Evolutionary conservation across 2,329 filamentous ascomycete genomes (phyloP).

Genomic region (Pleomassaria siparia): DNA sequence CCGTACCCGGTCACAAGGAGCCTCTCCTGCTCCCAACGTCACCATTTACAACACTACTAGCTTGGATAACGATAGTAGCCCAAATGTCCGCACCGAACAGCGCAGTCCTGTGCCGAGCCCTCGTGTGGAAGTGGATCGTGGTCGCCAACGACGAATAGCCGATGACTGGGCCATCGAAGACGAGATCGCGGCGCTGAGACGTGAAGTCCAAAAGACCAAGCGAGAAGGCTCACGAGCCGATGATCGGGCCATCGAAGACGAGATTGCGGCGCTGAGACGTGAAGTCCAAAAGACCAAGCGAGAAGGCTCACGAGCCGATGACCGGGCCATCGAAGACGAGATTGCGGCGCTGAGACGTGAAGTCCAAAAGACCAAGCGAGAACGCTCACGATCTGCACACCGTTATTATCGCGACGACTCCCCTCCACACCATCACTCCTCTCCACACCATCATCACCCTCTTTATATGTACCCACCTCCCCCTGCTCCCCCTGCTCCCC

Average conservation of each 20-base stretch:
- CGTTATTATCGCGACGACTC: slow-evolving; percentile 6
- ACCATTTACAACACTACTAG: slow-evolving; percentile 51
- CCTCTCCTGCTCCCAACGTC: slow-evolving; percentile 47
- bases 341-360: slow-evolving; percentile 33
- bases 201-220: slow-evolving; percentile 20
- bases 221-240: slow-evolving; percentile 27
- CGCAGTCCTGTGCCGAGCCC: slow-evolving; percentile 26
- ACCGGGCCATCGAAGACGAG: slow-evolving; percentile 40
- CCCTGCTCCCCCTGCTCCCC: slow-evolving; percentile 4
- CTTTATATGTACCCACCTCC: slow-evolving; percentile 7
- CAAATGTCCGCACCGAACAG: slow-evolving; percentile 37
- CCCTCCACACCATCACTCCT: slow-evolving; percentile 18
- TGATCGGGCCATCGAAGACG: slow-evolving; percentile 38
- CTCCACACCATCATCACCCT: slow-evolving; percentile 22
- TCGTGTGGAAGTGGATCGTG: slow-evolving; percentile 22
- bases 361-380: slow-evolving; percentile 10
- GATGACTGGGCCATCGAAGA: slow-evolving; percentile 40
- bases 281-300: slow-evolving; percentile 18
- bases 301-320: slow-evolving; percentile 31
- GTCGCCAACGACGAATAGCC: slow-evolving; percentile 30
- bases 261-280: slow-evolving; percentile 33
- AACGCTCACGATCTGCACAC: slow-evolving; percentile 25
- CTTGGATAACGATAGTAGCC: slow-evolving; percentile 40
- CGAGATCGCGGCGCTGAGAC: slow-evolving; percentile 33
- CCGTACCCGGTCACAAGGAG: slow-evolving; percentile 49